Conservation (phyloP, 495 filamentous ascomycete genomes). For the Neurospora sp. region DNA sequence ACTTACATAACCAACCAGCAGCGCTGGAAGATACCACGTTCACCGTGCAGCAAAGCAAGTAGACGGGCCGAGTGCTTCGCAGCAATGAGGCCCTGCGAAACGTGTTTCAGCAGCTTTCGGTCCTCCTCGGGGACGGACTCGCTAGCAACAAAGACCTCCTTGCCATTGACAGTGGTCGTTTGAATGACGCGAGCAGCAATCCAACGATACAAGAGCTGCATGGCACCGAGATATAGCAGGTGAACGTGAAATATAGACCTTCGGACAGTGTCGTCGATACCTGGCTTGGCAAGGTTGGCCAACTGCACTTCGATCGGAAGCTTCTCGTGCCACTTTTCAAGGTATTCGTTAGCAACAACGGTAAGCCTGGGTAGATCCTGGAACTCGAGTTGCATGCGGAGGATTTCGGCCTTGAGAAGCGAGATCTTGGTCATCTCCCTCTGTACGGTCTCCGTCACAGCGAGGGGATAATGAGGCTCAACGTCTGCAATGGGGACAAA, state of each 20-base stretch:
- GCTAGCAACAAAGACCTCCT: neutral
- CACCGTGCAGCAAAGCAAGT: conserved; percentile 13
- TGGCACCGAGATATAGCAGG: conserved; percentile 23
- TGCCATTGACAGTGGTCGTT: neutral
- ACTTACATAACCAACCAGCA: conserved; percentile 27
- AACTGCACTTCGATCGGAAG: conserved; percentile 3
- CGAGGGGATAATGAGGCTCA: neutral
- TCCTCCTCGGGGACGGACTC: neutral
- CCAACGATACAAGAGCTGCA: conserved; percentile 24
- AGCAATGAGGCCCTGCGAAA: conserved; percentile 12
- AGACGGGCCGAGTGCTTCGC: conserved; percentile 20
- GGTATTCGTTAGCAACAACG: conserved; percentile 7
- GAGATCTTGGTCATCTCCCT: conserved; percentile 23
- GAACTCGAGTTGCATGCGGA: conserved; percentile 17
- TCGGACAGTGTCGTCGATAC: conserved; percentile 4
- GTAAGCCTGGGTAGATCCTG: conserved; percentile 12
- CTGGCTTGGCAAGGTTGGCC: conserved; percentile 7
- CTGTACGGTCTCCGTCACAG: conserved; percentile 12
- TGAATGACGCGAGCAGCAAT: conserved; percentile 16
- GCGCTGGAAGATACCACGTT: conserved; percentile 19
- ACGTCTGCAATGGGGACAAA: conserved; percentile 11
- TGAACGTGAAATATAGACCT: conserved; percentile 24
- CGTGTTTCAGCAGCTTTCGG: conserved; percentile 1
- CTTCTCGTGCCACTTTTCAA: conserved; percentile 5
- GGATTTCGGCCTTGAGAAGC: conserved; percentile 19